These are phyloP conservation scores for Hypoxylon subgilvum DNA, from an alignment of 495 filamentous ascomycete species.

Conservation along the genomic window DNA sequence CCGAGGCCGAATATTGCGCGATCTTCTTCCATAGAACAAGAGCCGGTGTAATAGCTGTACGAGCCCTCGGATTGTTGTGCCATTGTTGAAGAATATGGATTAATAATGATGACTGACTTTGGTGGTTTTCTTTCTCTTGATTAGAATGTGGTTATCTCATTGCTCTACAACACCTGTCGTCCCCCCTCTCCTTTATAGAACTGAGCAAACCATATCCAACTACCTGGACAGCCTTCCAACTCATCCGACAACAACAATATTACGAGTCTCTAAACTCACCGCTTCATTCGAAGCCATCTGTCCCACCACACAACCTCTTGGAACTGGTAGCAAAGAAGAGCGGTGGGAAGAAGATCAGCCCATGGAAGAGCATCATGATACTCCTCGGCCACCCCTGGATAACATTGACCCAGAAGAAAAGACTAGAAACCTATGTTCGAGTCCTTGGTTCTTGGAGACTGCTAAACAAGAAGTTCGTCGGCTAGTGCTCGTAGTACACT, in stretches of 20 bases:
- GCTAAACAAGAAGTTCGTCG: neutral
- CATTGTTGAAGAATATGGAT: neutral
- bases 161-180: neutral
- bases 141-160: no score
- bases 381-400: neutral
- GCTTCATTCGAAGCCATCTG: neutral
- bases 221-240: neutral
- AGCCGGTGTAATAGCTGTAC: conserved; percentile 18
- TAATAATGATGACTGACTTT: neutral
- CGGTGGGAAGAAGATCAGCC: neutral
- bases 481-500: conserved; percentile 20
- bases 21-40: conserved; percentile 23
- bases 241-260: conserved; percentile 2
- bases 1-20: conserved; percentile 28
- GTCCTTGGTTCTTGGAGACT: no score
- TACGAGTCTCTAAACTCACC: conserved; percentile 21
- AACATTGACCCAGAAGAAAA: neutral
- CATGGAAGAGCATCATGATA: conserved; percentile 5
- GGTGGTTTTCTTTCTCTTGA: neutral
- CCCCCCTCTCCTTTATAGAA: conserved; percentile 4
- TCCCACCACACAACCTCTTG: conserved; percentile 21
- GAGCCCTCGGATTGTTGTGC: conserved; percentile 16
- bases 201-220: no score
- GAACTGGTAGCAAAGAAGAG: conserved; percentile 13
- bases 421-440: no score